phyloP scores from a whole-genome alignment of 106 monocot species.

The Posidonia australis region DNA sequence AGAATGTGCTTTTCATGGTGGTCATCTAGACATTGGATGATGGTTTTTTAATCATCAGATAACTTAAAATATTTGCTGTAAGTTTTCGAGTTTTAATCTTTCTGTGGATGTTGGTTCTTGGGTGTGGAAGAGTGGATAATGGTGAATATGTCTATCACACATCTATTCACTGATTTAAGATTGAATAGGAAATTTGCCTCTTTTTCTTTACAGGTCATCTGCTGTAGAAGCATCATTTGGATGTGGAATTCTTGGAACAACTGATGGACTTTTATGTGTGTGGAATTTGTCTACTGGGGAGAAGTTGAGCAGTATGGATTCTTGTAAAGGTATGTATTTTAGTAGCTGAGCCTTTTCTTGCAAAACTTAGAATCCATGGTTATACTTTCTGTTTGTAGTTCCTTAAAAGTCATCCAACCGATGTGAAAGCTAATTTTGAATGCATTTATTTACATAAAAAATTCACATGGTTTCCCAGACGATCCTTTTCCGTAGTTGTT shows the following conservation, averaged over 20 bases:
- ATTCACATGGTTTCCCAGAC: too few species aligned
- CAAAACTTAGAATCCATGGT: too few species aligned
- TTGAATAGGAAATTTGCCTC: background rate
- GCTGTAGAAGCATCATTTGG: conserved; percentile 7
- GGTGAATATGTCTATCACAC: background rate
- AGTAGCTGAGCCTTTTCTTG: too few species aligned
- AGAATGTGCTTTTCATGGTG: too few species aligned
- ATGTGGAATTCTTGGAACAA: conserved; percentile 15
- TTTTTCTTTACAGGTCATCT: conserved; percentile 9
- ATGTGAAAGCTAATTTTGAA: too few species aligned
- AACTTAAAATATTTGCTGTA: background rate
- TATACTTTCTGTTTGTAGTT: too few species aligned
- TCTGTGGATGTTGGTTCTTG: background rate
- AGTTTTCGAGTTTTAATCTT: background rate
- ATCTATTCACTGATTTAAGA: conserved; percentile 1
- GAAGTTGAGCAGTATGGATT: conserved; percentile 3
- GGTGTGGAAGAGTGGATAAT: background rate
- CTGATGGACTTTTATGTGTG: conserved; percentile 12
- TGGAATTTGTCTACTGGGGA: conserved; percentile 19
- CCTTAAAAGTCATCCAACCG: too few species aligned
- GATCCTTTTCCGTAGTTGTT: too few species aligned
- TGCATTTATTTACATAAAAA: too few species aligned
- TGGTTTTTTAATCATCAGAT: too few species aligned
- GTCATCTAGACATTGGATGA: too few species aligned
- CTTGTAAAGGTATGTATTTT: background rate